Evolutionary conservation across 495 filamentous ascomycete genomes (phyloP).

Genomic region (Xylaria bambusicola): DNA sequence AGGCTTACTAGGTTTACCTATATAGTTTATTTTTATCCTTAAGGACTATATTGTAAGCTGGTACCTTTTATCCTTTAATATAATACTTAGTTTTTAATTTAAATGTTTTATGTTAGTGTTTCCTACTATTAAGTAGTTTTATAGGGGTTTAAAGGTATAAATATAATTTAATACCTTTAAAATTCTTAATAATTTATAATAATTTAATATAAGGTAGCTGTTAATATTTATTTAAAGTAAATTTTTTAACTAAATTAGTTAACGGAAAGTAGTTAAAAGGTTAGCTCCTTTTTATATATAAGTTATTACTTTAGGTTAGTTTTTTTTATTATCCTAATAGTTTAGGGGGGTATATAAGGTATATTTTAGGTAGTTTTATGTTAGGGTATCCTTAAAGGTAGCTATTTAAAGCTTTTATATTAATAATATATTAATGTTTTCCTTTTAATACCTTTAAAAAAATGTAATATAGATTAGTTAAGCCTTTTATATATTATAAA

Average conservation of each 20-base stretch:
- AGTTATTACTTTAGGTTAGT: neutral
- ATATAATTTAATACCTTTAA: neutral
- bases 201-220: neutral
- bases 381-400: neutral
- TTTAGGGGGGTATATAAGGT: neutral
- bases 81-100: neutral
- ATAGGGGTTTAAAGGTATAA: neutral
- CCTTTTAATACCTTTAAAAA: neutral
- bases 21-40: neutral
- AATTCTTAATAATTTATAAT: neutral
- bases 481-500: slow-evolving; percentile 1
- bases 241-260: neutral
- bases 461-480: slow-evolving; percentile 1
- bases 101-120: neutral
- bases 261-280: neutral
- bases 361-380: neutral
- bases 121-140: neutral
- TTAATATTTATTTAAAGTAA: slow-evolving; percentile 2
- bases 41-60: neutral
- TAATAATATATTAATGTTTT: neutral
- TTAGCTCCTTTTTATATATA: slow-evolving; percentile 4
- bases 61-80: neutral
- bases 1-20: neutral
- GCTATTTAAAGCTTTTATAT: neutral
- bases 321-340: neutral